A percentile compares a stretch with the other conserved stretches of the same genome.
phyloP scores from a whole-genome alignment of 345 rosid genomes.

The Eucalyptus marginata region DNA sequence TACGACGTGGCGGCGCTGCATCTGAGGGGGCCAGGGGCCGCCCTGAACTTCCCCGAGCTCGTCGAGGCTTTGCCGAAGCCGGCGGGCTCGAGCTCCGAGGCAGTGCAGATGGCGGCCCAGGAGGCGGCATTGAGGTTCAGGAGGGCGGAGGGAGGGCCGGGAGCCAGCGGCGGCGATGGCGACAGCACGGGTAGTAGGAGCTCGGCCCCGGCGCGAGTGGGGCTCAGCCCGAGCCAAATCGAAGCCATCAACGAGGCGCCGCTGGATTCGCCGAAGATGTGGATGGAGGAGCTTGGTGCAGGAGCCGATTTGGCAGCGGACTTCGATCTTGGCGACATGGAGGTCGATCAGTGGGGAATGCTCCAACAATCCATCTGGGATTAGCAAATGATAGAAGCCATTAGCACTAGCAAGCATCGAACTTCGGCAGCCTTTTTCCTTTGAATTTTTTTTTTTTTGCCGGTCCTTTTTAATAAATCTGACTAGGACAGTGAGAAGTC shows the following conservation, averaged over 20 bases:
- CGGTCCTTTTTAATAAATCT: neutral
- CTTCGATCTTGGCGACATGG: neutral
- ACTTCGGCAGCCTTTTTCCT: neutral
- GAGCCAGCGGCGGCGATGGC: neutral
- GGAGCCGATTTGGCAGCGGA: neutral
- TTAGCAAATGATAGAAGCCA: neutral
- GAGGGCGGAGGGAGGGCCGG: constrained; percentile 1
- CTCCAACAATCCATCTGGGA: constrained; percentile 2
- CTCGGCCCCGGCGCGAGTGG: constrained; percentile 28
- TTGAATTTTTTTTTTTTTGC: neutral
- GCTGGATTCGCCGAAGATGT: constrained; percentile 66
- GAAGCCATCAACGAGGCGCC: constrained; percentile 77
- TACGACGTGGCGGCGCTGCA: constrained; percentile 77
- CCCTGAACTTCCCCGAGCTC: constrained; percentile 65
- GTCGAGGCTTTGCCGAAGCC: constrained; percentile 36
- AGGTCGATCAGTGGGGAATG: neutral
- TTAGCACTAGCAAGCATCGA: neutral
- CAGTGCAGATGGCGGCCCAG: constrained; percentile 69
- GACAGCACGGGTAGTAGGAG: neutral
- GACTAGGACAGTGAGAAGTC: neutral
- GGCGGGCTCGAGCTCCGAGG: constrained; percentile 33
- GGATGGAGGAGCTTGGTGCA: constrained; percentile 19
- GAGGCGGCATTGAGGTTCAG: constrained; percentile 30
- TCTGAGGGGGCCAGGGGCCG: constrained; percentile 45
- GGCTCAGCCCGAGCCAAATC: constrained; percentile 65